Evolutionary conservation across 495 filamentous ascomycete genomes (phyloP).

Genomic region (Bryoglossum gracile): DNA sequence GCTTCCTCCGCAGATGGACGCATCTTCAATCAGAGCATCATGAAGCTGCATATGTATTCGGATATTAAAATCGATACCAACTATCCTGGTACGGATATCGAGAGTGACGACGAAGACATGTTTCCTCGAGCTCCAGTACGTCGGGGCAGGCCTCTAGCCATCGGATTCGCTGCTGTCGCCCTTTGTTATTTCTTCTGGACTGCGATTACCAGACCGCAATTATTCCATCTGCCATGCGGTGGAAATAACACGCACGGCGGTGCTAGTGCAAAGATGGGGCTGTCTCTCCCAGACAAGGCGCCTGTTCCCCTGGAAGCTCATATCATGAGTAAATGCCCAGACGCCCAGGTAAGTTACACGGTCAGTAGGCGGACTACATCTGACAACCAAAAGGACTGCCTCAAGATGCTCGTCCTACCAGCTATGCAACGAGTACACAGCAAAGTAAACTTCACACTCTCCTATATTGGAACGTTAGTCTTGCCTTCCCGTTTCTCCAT

Average conservation of each 20-base stretch:
- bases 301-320: slow-evolving; percentile 77
- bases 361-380: not conserved
- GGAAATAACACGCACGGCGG: not conserved
- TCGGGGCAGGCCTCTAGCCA: slow-evolving; percentile 9
- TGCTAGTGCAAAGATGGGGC: not conserved
- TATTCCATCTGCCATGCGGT: slow-evolving; percentile 1
- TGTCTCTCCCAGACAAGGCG: not conserved
- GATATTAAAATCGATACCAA: slow-evolving; percentile 6
- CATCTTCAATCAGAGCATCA: slow-evolving; percentile 12
- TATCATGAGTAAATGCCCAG: slow-evolving; percentile 94
- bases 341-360: slow-evolving; percentile 45
- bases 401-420: slow-evolving; percentile 74
- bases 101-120: slow-evolving; percentile 8
- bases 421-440: slow-evolving; percentile 72
- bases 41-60: slow-evolving; percentile 6
- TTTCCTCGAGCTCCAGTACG: slow-evolving; percentile 2
- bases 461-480: slow-evolving; percentile 74
- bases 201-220: not conserved
- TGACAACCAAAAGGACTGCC: slow-evolving; percentile 47
- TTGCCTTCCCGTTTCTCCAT: not conserved
- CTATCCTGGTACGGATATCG: slow-evolving; percentile 2
- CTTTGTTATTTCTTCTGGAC: slow-evolving; percentile 18
- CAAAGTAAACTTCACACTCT: slow-evolving; percentile 86
- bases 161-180: slow-evolving; percentile 14
- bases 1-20: not conserved